A percentile compares a stretch with the other conserved stretches of the same genome.
Conservation (phyloP, 306 rosid genomes). For the Mucuna pruriens region DNA sequence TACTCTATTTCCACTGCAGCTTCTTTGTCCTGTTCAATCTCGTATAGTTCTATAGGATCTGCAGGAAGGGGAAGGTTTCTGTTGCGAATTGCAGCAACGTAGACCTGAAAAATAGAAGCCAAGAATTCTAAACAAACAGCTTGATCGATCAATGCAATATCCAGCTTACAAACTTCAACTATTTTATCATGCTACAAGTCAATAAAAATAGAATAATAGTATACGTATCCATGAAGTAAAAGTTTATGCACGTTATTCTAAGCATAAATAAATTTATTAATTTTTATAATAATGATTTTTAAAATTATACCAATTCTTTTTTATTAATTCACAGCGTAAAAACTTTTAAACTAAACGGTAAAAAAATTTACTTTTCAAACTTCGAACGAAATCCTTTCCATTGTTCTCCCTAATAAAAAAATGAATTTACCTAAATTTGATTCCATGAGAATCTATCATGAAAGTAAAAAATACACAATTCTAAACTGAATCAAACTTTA, state of each 20-base stretch:
- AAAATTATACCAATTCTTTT: too few relatives aligned
- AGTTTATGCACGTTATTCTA: too few relatives aligned
- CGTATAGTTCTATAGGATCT: constrained; percentile 61
- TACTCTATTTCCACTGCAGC: constrained; percentile 45
- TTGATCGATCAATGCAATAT: neutral
- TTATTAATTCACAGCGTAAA: too few relatives aligned
- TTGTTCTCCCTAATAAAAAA: too few relatives aligned
- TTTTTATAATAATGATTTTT: too few relatives aligned
- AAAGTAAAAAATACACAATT: neutral
- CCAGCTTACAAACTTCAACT: neutral
- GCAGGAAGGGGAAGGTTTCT: constrained; percentile 72
- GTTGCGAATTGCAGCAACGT: constrained; percentile 74
- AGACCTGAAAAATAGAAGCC: constrained; percentile 57
- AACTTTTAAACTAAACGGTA: too few relatives aligned
- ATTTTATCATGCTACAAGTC: too few relatives aligned
- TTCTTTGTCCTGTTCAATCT: constrained; percentile 68
- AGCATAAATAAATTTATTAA: too few relatives aligned
- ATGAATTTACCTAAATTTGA: neutral
- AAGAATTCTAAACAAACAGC: neutral
- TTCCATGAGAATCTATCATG: neutral
- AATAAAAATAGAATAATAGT: too few relatives aligned
- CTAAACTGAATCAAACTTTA: neutral
- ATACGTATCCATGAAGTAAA: too few relatives aligned
- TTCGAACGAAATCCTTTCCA: too few relatives aligned
- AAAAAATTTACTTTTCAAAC: too few relatives aligned